Base-by-base conservation (phyloP, 2,329 filamentous ascomycete species). In the Diaporthe eres region DNA sequence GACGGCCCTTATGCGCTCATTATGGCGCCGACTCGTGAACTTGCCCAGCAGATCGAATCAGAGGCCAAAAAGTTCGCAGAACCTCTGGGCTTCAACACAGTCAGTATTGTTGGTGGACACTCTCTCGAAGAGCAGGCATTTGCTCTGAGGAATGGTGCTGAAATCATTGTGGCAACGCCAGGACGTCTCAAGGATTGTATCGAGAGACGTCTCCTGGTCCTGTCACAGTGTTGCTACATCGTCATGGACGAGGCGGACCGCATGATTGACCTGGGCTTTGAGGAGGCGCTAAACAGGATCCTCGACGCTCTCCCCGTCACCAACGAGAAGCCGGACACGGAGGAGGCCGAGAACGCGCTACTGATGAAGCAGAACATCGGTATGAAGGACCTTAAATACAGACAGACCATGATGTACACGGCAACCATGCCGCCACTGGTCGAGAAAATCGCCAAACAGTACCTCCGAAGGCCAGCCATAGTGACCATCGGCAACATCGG, bases 341-440 rank as follows among this genome's bases (percentile, higher is more conserved):
- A 98, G 17, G 95, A 94, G 72, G 97, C 97, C 8, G 97, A 99
- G 84, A 91, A 98, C 82, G 88, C 94, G 0, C 88, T 90, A 74
- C 92, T 93, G n/a, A 98, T 98, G 96, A 93, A 92, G 80, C 90
- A 91, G 75, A 94, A 94, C 80, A 86, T 98, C 2, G 92, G 93
- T 72, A 92, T 92, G 25, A 92, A 92, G 79, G 93, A 95, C 81
- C 67, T 70, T 22, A 90, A 94, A 31, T 98, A 98, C 86, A 90
- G 97, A 76, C 96, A 99, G 85, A 99, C 97, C 0, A 99, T 99
- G 97, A 99, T 99, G 97, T 99, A 98, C 91, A 98, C 97, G 78
- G 97, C 97, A 72, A 99, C 97, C 39, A 99, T 99, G 97, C 96
- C 97, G 2, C 87, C 94, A 0, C 92, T 94, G 0, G 94, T 99